These are phyloP conservation scores for Syzygium malaccense DNA, from an alignment of 441 rosid genomes.

Conservation along the genomic window DNA sequence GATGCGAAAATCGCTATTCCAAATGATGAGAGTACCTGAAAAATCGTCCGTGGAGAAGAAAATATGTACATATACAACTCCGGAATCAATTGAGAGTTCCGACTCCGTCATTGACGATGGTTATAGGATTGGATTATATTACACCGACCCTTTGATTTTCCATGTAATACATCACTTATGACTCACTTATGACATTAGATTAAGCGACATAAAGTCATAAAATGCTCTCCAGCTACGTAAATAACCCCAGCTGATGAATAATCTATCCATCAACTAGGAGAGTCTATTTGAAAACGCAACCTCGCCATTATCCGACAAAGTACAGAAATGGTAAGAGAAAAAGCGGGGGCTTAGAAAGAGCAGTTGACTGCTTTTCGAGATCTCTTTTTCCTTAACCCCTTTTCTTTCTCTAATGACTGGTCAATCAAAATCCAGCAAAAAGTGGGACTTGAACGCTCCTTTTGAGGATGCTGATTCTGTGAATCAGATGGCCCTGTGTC, in stretches of 20 bases:
- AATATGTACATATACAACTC: background rate
- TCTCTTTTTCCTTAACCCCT: background rate
- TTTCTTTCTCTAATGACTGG: background rate
- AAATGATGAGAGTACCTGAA: background rate
- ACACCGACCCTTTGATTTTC: background rate
- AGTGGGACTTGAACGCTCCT: background rate
- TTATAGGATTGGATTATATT: background rate
- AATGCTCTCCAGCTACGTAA: background rate
- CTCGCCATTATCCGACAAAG: background rate
- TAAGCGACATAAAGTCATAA: background rate
- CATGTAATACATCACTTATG: background rate
- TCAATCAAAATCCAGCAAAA: slow-evolving; percentile 1
- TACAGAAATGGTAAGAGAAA: background rate
- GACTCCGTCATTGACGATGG: background rate
- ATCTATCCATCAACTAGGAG: background rate
- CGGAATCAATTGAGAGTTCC: background rate
- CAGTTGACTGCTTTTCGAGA: background rate
- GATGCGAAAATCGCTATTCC: background rate
- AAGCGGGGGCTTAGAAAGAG: background rate
- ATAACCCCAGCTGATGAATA: background rate
- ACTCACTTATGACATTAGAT: background rate
- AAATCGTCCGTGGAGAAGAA: background rate
- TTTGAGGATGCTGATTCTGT: background rate
- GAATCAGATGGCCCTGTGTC: background rate
- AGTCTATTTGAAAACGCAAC: background rate